Percentiles rank a stretch among this genome's conserved stretches.
Conservation (phyloP, 1,284 basidiomycete species). For the Moesziomyces aphidis region DNA sequence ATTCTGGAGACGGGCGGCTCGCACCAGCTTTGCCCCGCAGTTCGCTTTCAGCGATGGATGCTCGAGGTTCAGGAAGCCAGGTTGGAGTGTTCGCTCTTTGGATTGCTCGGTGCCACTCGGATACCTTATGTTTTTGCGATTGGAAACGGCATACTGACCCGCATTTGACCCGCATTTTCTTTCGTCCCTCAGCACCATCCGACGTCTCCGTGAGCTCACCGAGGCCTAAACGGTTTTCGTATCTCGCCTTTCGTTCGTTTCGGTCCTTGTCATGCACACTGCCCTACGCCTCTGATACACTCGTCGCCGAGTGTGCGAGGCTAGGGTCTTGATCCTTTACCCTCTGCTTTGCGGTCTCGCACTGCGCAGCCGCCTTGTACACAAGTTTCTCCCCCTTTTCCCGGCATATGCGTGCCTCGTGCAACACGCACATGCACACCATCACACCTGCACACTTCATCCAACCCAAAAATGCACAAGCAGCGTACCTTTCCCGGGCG, state of each 20-base stretch:
- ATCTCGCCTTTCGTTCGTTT: slow-evolving; percentile 1
- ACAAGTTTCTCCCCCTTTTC: slow-evolving; percentile 17
- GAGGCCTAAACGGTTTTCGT: slow-evolving; percentile 59
- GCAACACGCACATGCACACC: slow-evolving; percentile 7
- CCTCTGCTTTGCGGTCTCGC: slow-evolving; percentile 17
- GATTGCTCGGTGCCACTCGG: background rate
- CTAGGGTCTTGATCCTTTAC: background rate
- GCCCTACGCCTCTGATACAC: background rate
- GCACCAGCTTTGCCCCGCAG: too few species aligned
- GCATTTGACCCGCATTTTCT: background rate
- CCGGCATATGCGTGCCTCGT: background rate
- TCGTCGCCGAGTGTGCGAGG: slow-evolving; percentile 13
- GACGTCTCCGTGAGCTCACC: slow-evolving; percentile 68
- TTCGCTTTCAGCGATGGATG: too few species aligned
- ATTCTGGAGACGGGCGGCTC: too few species aligned
- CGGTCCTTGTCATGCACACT: background rate
- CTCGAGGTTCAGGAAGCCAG: too few species aligned
- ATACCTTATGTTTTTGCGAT: background rate
- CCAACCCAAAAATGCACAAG: background rate
- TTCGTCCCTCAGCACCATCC: slow-evolving; percentile 62
- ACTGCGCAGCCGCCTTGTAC: slow-evolving; percentile 34
- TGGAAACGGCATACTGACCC: slow-evolving; percentile 12
- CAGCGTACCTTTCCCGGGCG: background rate
- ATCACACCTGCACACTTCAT: slow-evolving; percentile 22
- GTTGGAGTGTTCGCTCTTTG: too few species aligned